Evolutionary conservation across 805 yeast species (phyloP).

Genomic region (Danielia reshetovae): DNA sequence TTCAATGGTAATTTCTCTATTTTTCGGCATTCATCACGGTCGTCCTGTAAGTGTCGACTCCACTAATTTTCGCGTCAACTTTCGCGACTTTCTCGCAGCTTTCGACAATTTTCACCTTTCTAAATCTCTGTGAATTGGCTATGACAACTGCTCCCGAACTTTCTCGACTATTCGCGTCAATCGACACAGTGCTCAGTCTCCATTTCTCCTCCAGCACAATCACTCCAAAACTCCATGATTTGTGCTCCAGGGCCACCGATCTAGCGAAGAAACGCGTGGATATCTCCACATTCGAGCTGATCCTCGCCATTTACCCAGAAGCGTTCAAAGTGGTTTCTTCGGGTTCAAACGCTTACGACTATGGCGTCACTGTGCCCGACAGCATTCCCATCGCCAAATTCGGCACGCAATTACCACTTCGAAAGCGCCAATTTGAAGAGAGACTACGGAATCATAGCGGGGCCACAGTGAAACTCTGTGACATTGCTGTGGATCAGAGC

Average conservation of each 20-base stretch:
- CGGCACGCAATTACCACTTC: conserved; percentile 8
- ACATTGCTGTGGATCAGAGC: conserved; percentile 1
- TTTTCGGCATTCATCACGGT: no score
- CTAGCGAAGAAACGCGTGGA: conserved; percentile 11
- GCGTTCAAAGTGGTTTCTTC: conserved; percentile 9
- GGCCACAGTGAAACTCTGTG: conserved; percentile 2
- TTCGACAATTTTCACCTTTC: no score
- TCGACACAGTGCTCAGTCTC: conserved; percentile 30
- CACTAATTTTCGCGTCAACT: no score
- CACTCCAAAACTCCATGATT: conserved; percentile 16
- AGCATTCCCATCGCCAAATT: conserved; percentile 10
- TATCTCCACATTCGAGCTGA: conserved; percentile 6
- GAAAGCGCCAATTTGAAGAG: conserved; percentile 19
- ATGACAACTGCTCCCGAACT: no score
- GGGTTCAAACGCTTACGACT: conserved; percentile 9
- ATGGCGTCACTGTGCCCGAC: conserved; percentile 12
- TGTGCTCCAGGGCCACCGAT: conserved; percentile 12
- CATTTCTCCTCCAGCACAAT: conserved; percentile 31
- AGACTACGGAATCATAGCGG: neutral
- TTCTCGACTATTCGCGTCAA: conserved; percentile 20
- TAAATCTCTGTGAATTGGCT: no score
- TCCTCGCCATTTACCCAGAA: conserved; percentile 7
- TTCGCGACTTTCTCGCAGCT: no score
- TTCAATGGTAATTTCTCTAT: no score
- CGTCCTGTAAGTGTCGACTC: no score